phyloP scores from a whole-genome alignment of 306 rosid genomes.

The Acmispon strigosus region DNA sequence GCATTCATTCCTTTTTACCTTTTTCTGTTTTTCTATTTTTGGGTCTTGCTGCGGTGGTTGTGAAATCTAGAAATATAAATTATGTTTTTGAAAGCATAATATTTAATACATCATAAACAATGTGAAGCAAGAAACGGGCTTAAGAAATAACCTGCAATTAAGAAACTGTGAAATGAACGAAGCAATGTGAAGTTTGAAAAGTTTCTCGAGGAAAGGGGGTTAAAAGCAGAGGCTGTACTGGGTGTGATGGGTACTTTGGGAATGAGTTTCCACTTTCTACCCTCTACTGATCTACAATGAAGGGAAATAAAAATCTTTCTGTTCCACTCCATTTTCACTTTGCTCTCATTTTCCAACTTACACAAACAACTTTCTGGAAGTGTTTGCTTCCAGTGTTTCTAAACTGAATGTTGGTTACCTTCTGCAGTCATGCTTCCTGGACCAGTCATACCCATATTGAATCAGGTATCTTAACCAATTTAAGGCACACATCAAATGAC shows the following conservation, averaged over 20 bases:
- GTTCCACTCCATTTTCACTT: background rate
- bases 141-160: background rate
- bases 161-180: background rate
- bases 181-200: background rate
- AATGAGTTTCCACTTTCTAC: background rate
- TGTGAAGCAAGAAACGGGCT: too few relatives aligned
- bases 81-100: too few relatives aligned
- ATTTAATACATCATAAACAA: too few relatives aligned
- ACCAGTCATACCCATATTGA: slow-evolving; percentile 88
- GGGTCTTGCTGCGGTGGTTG: too few relatives aligned
- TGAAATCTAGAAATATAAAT: too few relatives aligned
- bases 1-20: too few relatives aligned
- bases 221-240: background rate
- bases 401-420: slow-evolving; percentile 43
- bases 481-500: slow-evolving; percentile 1
- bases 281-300: background rate
- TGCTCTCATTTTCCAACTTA: background rate
- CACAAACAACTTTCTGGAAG: background rate
- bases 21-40: too few relatives aligned
- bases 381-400: slow-evolving; percentile 17
- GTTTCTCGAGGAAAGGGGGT: slow-evolving; percentile 2
- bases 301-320: background rate
- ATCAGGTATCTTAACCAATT: slow-evolving; percentile 58
- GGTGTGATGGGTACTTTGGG: background rate
- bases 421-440: slow-evolving; percentile 95